Evolutionary conservation across 257 asterid species (phyloP).

Genomic region (Przewalskia tangutica): DNA sequence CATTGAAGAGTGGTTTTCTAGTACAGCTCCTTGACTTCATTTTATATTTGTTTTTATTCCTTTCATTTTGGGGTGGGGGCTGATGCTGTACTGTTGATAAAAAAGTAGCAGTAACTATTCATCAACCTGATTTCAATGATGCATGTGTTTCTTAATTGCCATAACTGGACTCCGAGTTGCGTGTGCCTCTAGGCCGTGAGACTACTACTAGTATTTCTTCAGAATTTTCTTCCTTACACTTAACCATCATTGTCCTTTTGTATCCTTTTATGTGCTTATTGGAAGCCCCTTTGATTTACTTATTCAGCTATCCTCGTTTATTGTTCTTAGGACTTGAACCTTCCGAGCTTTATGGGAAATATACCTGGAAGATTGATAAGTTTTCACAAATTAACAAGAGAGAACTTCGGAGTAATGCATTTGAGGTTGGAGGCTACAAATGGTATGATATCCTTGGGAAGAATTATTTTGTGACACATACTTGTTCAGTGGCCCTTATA

Average conservation of each 20-base stretch:
- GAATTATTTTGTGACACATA: background rate
- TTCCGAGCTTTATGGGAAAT: conserved; percentile 29
- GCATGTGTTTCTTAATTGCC: background rate
- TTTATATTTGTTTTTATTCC: background rate
- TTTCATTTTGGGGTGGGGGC: background rate
- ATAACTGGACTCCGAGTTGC: background rate
- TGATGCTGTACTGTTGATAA: background rate
- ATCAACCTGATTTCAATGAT: background rate
- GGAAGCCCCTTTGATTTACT: background rate
- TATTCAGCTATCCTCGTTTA: conserved; percentile 1
- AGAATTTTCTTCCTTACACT: background rate
- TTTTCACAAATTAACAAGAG: conserved; percentile 45
- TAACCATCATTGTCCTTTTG: background rate
- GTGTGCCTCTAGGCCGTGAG: background rate
- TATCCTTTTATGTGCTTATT: background rate
- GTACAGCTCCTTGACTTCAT: background rate
- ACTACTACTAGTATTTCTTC: background rate
- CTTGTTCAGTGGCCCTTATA: background rate
- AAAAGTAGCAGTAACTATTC: background rate
- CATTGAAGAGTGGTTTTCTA: background rate
- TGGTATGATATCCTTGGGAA: conserved; percentile 24
- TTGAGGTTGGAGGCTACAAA: conserved; percentile 43
- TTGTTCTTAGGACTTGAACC: conserved; percentile 31
- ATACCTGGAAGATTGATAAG: conserved; percentile 47
- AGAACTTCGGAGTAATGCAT: conserved; percentile 40